Evolutionary conservation across 192 early-diverging fungal species (phyloP), one percentile per base, ranked within the genome.

Genomic region (Glomus cerebriforme): DNA sequence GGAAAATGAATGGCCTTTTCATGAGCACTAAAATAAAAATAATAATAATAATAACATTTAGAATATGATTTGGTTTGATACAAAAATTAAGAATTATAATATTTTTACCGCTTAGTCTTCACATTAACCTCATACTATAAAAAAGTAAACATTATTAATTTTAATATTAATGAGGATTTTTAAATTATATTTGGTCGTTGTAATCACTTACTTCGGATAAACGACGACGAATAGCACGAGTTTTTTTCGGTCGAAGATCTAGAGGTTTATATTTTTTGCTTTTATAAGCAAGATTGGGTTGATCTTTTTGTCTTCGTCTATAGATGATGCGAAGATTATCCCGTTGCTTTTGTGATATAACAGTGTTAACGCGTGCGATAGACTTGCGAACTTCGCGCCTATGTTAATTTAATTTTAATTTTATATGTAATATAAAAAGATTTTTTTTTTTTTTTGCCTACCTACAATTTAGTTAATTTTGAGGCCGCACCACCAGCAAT

Each of bases 241-340:
- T 99, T 92, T 96, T 96, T 94, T 99, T 99, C 85, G 87, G 88
- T 83, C 98, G 95, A 87, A 99, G 94, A 88, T 99, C 98, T 80
- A 96, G 87, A 78, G 98, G 98, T 58, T 90, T 82, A 89, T 95
- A 94, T 92, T 98, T 98, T 92, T 96, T 98, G 83, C 91, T 90
- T 83, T 43, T 43, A 43, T 39, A 39, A 39, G 10, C 39, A 43
- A 43, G 10, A 12, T 43, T 43, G 39, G 10, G 39, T 12, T 43
- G 39, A 43, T 43, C 39, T 12, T 43, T 43, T 43, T 43, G 39
- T 43, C 39, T 43, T 43, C 12, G 39, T 43, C 93, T 91, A 91
- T 96, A 98, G 91, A 92, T 93, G 73, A 91, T 84, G 81, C 95
- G 95, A 74, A 96, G 91, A 86, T 95, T 91, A 35, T 91, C 92